A percentile compares a stretch with the other conserved stretches of the same genome.
These are phyloP conservation scores for Aspergillus phoenicis DNA, from an alignment of 2,329 filamentous ascomycete species.

Conservation along the genomic window DNA sequence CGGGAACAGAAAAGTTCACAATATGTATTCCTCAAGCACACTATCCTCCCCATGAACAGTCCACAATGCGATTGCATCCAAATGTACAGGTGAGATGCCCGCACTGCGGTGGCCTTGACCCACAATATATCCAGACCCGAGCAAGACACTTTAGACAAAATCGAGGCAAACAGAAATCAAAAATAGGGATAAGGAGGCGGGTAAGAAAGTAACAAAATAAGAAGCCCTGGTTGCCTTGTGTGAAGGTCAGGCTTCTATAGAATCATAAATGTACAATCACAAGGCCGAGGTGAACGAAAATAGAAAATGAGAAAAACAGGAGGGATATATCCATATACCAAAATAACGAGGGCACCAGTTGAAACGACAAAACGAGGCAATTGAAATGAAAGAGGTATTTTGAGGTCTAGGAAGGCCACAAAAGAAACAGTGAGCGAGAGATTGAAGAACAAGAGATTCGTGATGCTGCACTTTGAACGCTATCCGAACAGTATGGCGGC, in stretches of 20 bases:
- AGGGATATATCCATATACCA: constrained; percentile 7
- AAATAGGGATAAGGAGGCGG: not conserved
- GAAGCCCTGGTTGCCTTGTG: constrained; percentile 6
- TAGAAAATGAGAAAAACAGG: not conserved
- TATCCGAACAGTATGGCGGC: not conserved
- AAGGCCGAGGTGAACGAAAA: not conserved
- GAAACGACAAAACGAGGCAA: constrained; percentile 2
- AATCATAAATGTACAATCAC: constrained; percentile 18
- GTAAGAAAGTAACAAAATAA: constrained; percentile 2
- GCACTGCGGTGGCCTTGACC: not conserved
- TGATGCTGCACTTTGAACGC: not conserved
- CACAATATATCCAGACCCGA: constrained; percentile 12
- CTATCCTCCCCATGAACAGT: constrained; percentile 8
- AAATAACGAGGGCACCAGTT: constrained; percentile 5
- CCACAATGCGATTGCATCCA: constrained; percentile 1
- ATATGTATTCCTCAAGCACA: constrained; percentile 9
- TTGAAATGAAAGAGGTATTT: constrained; percentile 3
- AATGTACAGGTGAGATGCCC: constrained; percentile 14
- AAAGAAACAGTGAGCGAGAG: constrained; percentile 7
- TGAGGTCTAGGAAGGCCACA: not conserved
- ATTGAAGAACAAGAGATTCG: constrained; percentile 2
- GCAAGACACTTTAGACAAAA: not conserved
- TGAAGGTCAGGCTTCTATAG: not conserved
- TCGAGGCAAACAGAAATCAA: not conserved
- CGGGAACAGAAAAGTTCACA: not conserved